These are phyloP conservation scores for Pseudogymnoascus sp. DNA, from an alignment of 2,329 filamentous ascomycete species.

Conservation along the genomic window DNA sequence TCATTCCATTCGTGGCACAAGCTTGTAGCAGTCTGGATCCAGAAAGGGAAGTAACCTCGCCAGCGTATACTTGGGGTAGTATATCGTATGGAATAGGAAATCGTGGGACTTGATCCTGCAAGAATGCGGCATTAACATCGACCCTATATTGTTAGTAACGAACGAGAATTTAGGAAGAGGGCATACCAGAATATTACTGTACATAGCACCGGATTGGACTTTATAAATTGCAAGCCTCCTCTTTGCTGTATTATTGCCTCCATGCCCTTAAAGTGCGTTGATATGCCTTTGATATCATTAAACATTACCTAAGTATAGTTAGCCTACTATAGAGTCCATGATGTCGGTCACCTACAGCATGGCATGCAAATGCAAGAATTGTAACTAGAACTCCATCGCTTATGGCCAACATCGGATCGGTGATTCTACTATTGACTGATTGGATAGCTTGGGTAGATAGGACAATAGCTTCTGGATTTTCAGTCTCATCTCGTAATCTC, in stretches of 20 bases:
- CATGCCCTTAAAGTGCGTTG: slow-evolving; percentile 13
- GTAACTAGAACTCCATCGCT: slow-evolving; percentile 12
- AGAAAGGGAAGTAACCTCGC: not conserved
- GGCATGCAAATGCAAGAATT: slow-evolving; percentile 14
- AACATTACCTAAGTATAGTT: slow-evolving; percentile 14
- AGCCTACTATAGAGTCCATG: not conserved
- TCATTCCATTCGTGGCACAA: not conserved
- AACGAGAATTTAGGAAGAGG: not conserved
- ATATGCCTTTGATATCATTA: slow-evolving; percentile 11
- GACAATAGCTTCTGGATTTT: slow-evolving; percentile 13
- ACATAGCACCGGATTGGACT: slow-evolving; percentile 8
- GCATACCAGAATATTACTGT: slow-evolving; percentile 16
- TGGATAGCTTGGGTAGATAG: slow-evolving; percentile 13
- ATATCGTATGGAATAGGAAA: slow-evolving; percentile 14
- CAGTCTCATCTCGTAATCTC: slow-evolving; percentile 5
- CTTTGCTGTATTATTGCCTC: slow-evolving; percentile 12
- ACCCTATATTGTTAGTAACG: slow-evolving; percentile 8
- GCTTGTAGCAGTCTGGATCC: not conserved
- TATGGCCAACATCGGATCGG: slow-evolving; percentile 3
- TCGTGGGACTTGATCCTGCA: slow-evolving; percentile 11
- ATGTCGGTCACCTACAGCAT: slow-evolving; percentile 10
- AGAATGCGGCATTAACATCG: slow-evolving; percentile 15
- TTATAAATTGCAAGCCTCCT: slow-evolving; percentile 11
- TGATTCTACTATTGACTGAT: slow-evolving; percentile 13
- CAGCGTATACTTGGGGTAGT: not conserved